Percentiles rank a stretch among this genome's conserved stretches.
Conservation (phyloP, 331 rosid genomes). For the Cydonia oblonga region DNA sequence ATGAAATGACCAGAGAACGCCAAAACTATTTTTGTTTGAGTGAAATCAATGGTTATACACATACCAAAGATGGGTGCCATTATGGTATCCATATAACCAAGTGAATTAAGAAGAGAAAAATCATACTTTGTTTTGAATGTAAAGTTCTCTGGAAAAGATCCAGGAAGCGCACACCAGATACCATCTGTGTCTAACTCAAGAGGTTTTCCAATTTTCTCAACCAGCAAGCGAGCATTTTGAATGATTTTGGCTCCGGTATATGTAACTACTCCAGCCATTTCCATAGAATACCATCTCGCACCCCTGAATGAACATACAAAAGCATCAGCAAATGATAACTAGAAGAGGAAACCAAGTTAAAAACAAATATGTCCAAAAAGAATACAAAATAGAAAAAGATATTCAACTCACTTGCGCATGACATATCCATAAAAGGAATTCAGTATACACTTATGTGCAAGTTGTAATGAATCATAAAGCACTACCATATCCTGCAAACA, state of each 20-base stretch:
- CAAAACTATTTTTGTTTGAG: slow-evolving; percentile 1
- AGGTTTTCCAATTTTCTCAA: slow-evolving; percentile 96
- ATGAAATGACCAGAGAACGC: background rate
- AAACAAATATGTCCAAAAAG: background rate
- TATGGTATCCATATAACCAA: slow-evolving; percentile 2
- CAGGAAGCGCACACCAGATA: slow-evolving; percentile 98
- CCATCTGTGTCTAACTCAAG: slow-evolving; percentile 97
- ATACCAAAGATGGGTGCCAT: slow-evolving; percentile 1
- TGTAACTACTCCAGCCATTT: slow-evolving; percentile 99
- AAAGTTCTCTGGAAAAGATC: slow-evolving; percentile 94
- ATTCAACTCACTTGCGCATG: slow-evolving; percentile 94
- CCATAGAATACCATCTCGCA: slow-evolving; percentile 99
- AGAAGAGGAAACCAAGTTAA: background rate
- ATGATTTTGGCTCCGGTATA: slow-evolving; percentile 98
- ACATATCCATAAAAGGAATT: slow-evolving; percentile 99
- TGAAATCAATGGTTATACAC: background rate
- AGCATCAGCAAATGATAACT: slow-evolving; percentile 2
- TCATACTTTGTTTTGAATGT: slow-evolving; percentile 82
- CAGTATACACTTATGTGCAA: slow-evolving; percentile 95
- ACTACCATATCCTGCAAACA: slow-evolving; percentile 85
- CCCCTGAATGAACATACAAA: slow-evolving; percentile 52
- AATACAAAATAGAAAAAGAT: slow-evolving; percentile 20
- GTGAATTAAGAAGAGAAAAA: slow-evolving; percentile 8
- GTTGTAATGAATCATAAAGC: slow-evolving; percentile 95
- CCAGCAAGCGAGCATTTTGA: slow-evolving; percentile 89